Conservation (phyloP, 257 asterid species). For the Echium plantagineum region DNA sequence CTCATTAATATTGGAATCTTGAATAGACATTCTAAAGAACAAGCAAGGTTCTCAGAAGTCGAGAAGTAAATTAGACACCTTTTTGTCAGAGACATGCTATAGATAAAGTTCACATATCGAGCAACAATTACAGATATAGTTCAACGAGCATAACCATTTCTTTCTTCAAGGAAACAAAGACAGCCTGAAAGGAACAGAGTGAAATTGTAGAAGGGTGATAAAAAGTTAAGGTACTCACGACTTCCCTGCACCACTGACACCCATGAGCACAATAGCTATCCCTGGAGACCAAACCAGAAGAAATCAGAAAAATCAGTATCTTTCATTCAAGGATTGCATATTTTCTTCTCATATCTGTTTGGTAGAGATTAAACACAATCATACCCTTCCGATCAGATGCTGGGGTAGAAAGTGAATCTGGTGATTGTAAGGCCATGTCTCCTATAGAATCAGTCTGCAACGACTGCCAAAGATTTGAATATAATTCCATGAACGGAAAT, state of each 20-base stretch:
- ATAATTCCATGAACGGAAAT: not conserved
- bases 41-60: not conserved
- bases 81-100: not conserved
- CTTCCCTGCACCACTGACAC: constrained; percentile 86
- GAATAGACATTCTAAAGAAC: not conserved
- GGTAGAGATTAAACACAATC: not conserved
- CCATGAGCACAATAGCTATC: constrained; percentile 61
- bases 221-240: constrained; percentile 38
- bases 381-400: not conserved
- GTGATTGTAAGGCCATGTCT: not conserved
- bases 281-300: constrained; percentile 29
- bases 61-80: too few relatives aligned
- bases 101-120: not conserved
- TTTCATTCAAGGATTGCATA: not conserved
- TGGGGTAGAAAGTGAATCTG: not conserved
- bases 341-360: too few relatives aligned
- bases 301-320: not conserved
- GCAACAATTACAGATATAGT: not conserved
- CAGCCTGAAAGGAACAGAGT: not conserved
- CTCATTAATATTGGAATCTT: not conserved
- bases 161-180: not conserved
- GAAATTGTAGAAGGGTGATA: not conserved
- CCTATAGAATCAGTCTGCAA: not conserved
- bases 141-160: not conserved
- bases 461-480: not conserved